Conservation (phyloP, 306 rosid species). For the Mimosa bimucronata region DNA sequence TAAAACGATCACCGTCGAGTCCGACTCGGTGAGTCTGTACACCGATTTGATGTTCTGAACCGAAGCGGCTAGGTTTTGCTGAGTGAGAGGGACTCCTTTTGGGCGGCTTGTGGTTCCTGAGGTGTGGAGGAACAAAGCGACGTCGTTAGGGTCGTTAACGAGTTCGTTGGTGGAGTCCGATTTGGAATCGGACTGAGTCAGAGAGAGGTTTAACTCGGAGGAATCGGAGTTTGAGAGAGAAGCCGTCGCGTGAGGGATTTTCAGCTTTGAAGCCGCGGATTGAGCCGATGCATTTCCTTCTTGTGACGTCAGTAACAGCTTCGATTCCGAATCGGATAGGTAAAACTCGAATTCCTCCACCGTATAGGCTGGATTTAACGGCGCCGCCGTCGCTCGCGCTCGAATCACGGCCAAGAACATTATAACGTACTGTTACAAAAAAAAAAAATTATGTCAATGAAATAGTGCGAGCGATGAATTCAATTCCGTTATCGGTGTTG, state of each 20-base stretch:
- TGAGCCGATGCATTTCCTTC: constrained; percentile 58
- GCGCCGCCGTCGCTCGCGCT: constrained; percentile 86
- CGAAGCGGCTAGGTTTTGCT: constrained; percentile 76
- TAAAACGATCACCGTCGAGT: constrained; percentile 79
- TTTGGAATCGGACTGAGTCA: constrained; percentile 22
- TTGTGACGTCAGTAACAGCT: constrained; percentile 63
- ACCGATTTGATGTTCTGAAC: constrained; percentile 72
- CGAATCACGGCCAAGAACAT: constrained; percentile 82
- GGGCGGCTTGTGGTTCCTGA: constrained; percentile 97
- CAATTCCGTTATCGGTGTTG: too few relatives aligned
- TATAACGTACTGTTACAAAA: constrained; percentile 65
- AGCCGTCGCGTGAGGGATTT: constrained; percentile 57
- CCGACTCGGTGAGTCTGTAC: constrained; percentile 71
- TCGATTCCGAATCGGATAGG: constrained; percentile 77
- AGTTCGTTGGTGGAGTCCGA: constrained; percentile 30
- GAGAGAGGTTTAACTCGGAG: constrained; percentile 38
- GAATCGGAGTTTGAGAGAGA: constrained; percentile 36
- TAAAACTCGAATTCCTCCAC: constrained; percentile 87
- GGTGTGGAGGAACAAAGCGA: constrained; percentile 92
- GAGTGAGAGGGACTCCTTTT: constrained; percentile 84
- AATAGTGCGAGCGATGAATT: too few relatives aligned
- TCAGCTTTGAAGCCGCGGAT: constrained; percentile 67
- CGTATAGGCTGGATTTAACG: constrained; percentile 82
- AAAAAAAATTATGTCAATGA: too few relatives aligned
- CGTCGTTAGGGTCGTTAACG: constrained; percentile 64